Evolutionary conservation across 225 moss, liverwort and hornwort species (phyloP).

Genomic region (Bryum argenteum): DNA sequence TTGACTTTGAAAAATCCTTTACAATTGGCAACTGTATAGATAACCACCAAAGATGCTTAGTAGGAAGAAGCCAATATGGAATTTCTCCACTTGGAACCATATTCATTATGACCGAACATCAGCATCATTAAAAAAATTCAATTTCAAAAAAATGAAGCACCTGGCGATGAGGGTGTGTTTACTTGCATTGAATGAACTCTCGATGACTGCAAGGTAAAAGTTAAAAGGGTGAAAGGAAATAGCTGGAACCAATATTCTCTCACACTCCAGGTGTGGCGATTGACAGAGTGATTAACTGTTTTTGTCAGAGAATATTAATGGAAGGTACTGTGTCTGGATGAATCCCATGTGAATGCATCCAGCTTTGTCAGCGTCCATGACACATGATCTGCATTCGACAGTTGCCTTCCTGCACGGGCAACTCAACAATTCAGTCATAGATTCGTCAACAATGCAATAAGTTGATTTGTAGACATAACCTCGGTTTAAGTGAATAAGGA

Average conservation of each 20-base stretch:
- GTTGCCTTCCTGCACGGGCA: background rate
- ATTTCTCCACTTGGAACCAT: background rate
- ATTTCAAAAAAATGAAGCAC: too few relatives aligned
- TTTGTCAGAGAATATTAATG: background rate
- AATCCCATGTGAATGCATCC: slow-evolving; percentile 29
- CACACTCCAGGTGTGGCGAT: background rate
- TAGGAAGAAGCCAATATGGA: background rate
- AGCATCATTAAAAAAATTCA: slow-evolving; percentile 1
- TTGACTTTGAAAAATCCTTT: too few relatives aligned
- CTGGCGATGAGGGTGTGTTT: too few relatives aligned
- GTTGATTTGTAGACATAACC: too few relatives aligned
- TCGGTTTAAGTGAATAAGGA: too few relatives aligned
- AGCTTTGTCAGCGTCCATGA: slow-evolving; percentile 20
- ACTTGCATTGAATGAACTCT: background rate
- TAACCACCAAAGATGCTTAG: background rate
- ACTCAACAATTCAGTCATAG: background rate
- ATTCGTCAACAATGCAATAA: too few relatives aligned
- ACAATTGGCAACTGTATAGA: too few relatives aligned
- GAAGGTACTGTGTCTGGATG: background rate
- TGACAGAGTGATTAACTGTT: slow-evolving; percentile 1
- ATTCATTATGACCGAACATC: background rate
- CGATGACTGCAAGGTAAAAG: background rate
- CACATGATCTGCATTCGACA: slow-evolving; percentile 9
- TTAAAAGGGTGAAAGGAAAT: background rate
- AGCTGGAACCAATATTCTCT: background rate